These are phyloP conservation scores for Hirsutella rhossiliensis DNA, from an alignment of 2,329 filamentous ascomycete genomes.

Conservation along the genomic window DNA sequence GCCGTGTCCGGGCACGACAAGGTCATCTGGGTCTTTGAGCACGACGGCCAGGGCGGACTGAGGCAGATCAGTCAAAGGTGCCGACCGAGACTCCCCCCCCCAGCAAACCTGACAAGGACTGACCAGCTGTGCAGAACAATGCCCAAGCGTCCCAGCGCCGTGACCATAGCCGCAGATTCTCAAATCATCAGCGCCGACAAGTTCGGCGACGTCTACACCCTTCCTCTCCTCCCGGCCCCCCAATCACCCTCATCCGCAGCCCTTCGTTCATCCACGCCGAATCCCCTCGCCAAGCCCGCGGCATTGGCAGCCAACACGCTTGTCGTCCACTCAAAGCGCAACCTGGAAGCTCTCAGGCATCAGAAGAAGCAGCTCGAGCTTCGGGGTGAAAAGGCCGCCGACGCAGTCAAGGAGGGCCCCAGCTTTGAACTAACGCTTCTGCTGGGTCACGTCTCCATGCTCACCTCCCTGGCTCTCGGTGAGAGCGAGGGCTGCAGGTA, in stretches of 20 bases:
- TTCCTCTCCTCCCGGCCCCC: slow-evolving; percentile 47
- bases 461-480: slow-evolving; percentile 60
- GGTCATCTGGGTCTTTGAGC: slow-evolving; percentile 67
- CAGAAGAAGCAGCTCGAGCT: slow-evolving; percentile 37
- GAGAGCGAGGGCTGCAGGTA: slow-evolving; percentile 30
- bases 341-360: slow-evolving; percentile 46
- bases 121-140: slow-evolving; percentile 46
- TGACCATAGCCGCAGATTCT: slow-evolving; percentile 56
- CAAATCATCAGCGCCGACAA: slow-evolving; percentile 83
- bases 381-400: slow-evolving; percentile 13
- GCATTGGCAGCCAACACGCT: slow-evolving; percentile 43
- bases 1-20: slow-evolving; percentile 89
- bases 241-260: slow-evolving; percentile 5
- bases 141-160: slow-evolving; percentile 77
- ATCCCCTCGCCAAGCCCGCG: slow-evolving; percentile 14
- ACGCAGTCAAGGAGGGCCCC: slow-evolving; percentile 21
- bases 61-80: slow-evolving; percentile 63
- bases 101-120: background rate
- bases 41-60: slow-evolving; percentile 49
- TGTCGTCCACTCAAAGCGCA: slow-evolving; percentile 54
- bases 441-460: slow-evolving; percentile 89
- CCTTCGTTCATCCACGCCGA: slow-evolving; percentile 6
- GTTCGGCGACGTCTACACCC: slow-evolving; percentile 88
- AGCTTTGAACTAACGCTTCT: slow-evolving; percentile 66
- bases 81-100: background rate